Conservation (phyloP, 2,329 filamentous ascomycete genomes). For the Fusarium proliferatum region DNA sequence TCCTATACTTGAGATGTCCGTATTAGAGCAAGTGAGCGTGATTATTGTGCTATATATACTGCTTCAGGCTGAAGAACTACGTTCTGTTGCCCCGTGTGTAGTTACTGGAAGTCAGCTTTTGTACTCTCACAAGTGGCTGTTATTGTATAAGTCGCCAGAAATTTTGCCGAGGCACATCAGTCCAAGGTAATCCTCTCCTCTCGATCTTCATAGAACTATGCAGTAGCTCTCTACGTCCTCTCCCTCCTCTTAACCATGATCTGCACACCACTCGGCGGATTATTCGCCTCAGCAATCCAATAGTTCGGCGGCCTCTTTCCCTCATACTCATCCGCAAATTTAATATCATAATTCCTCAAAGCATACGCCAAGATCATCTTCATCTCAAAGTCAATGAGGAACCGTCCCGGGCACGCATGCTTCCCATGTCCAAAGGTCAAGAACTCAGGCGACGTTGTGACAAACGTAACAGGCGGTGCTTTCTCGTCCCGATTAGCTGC, state of each 20-base stretch:
- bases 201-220: not conserved
- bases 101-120: not conserved
- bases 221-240: not conserved
- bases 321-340: constrained; percentile 33
- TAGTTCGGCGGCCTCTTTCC: constrained; percentile 35
- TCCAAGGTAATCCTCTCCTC: rapidly evolving
- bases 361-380: constrained; percentile 47
- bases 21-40: not conserved
- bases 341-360: constrained; percentile 36
- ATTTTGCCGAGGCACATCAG: not conserved
- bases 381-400: constrained; percentile 48
- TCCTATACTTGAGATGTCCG: not conserved
- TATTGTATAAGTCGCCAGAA: not conserved
- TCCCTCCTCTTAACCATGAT: constrained; percentile 34
- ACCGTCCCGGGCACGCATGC: constrained; percentile 49
- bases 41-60: not conserved
- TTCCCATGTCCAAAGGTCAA: constrained; percentile 51
- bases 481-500: constrained; percentile 27
- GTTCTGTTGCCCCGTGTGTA: no score
- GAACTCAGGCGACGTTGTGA: constrained; percentile 41
- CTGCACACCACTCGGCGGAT: constrained; percentile 31
- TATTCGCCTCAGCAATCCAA: constrained; percentile 36
- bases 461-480: constrained; percentile 17
- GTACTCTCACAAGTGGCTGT: no score
- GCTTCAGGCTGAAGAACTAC: no score